Evolutionary conservation across 768 basidiomycete genomes (phyloP).

Genomic region (Podaxis pistillaris): DNA sequence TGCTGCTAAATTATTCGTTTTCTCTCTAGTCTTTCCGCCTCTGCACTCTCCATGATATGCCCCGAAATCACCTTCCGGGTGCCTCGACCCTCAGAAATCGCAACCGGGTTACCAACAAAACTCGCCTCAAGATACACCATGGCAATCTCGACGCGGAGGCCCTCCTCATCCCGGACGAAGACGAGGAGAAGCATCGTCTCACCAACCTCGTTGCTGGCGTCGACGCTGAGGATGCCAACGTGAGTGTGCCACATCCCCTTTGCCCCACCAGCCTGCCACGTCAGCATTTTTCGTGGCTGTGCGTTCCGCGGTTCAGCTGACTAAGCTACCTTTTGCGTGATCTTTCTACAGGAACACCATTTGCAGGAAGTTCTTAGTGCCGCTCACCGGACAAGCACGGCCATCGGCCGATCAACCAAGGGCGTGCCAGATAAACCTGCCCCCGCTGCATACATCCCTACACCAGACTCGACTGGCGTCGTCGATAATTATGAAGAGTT

Average conservation of each 20-base stretch:
- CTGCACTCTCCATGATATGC: conserved; percentile 77
- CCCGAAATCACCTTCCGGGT: conserved; percentile 75
- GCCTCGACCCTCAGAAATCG: conserved; percentile 81
- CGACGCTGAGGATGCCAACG: conserved; percentile 91
- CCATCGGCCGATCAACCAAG: conserved; percentile 19
- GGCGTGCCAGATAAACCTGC: conserved; percentile 33
- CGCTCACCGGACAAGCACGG: conserved; percentile 29
- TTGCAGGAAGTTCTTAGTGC: conserved; percentile 50
- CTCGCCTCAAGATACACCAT: conserved; percentile 79
- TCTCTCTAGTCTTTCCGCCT: conserved; percentile 27
- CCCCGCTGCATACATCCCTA: conserved; percentile 81
- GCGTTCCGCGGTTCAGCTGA: conserved; percentile 50
- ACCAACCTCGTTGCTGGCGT: conserved; percentile 79
- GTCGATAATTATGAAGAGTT: conserved; percentile 76
- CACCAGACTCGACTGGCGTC: conserved; percentile 83
- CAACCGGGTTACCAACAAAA: conserved; percentile 92
- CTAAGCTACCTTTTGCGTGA: conserved; percentile 27
- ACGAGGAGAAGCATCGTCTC: conserved; percentile 79
- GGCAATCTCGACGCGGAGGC: conserved; percentile 81
- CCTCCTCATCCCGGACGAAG: conserved; percentile 80
- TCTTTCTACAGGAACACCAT: conserved; percentile 47
- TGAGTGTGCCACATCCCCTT: conserved; percentile 45
- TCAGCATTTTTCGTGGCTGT: conserved; percentile 45
- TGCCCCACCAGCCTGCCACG: conserved; percentile 34
- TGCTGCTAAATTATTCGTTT: conserved; percentile 36